phyloP scores from a whole-genome alignment of 1,284 basidiomycete species.

The Pterulicium gracile region DNA sequence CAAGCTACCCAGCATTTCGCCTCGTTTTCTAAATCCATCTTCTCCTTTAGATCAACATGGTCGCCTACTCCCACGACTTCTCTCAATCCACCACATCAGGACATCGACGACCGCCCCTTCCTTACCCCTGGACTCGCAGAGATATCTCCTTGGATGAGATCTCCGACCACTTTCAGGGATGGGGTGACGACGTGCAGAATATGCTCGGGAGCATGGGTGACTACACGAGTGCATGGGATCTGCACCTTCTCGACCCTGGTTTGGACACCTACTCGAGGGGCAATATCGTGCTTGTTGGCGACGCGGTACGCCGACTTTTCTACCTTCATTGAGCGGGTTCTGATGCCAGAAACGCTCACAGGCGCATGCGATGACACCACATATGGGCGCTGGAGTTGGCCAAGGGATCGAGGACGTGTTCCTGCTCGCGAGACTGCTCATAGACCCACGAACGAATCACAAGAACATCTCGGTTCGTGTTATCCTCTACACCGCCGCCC shows the following conservation, averaged over 20 bases:
- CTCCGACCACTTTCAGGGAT: neutral
- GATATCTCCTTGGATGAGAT: neutral
- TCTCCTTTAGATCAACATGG: neutral
- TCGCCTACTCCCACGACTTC: neutral
- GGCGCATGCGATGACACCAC: neutral
- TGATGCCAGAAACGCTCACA: neutral
- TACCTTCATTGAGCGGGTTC: neutral
- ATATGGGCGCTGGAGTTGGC: neutral
- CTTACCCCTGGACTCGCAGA: neutral
- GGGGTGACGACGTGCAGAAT: neutral
- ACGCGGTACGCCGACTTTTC: neutral
- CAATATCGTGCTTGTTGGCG: neutral
- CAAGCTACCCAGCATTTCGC: neutral
- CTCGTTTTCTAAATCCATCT: neutral
- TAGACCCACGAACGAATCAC: neutral
- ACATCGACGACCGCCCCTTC: neutral
- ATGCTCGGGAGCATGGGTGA: neutral
- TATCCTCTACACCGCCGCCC: neutral
- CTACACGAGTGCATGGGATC: neutral
- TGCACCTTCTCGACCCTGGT: neutral
- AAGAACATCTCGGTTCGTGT: neutral
- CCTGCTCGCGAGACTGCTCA: neutral
- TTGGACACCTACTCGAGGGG: neutral
- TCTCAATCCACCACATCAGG: neutral
- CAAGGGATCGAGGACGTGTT: neutral